A percentile compares a stretch with the other conserved stretches of the same genome.
These are phyloP conservation scores for Pichia insulana DNA, from an alignment of 805 yeast species.

Conservation along the genomic window DNA sequence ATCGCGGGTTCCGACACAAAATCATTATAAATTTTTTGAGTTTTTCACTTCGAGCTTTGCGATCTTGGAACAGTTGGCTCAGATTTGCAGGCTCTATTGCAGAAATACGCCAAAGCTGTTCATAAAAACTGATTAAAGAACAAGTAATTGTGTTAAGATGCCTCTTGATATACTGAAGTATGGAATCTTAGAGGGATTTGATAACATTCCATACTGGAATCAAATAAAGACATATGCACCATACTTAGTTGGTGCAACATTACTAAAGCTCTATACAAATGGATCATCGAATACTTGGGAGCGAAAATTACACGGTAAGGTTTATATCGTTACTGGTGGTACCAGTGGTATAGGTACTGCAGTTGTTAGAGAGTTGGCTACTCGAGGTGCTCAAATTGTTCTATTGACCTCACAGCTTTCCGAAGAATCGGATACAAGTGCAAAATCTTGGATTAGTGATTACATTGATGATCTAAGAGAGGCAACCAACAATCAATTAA, in stretches of 20 bases:
- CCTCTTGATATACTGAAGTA: slow-evolving; percentile 77
- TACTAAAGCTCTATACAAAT: slow-evolving; percentile 62
- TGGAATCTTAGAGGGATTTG: slow-evolving; percentile 62
- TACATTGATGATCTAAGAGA: slow-evolving; percentile 71
- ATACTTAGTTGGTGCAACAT: slow-evolving; percentile 33
- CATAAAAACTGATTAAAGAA: too few relatives aligned
- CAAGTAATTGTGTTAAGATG: slow-evolving; percentile 35
- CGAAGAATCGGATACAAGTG: slow-evolving; percentile 37
- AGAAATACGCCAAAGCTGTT: too few relatives aligned
- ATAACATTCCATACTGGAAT: slow-evolving; percentile 66
- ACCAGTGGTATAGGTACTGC: slow-evolving; percentile 85
- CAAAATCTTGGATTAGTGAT: slow-evolving; percentile 58
- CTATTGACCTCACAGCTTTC: slow-evolving; percentile 48
- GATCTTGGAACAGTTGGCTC: too few relatives aligned
- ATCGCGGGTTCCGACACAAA: too few relatives aligned
- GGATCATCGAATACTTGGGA: slow-evolving; percentile 89
- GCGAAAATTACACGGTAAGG: slow-evolving; percentile 85
- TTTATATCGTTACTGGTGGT: slow-evolving; percentile 81
- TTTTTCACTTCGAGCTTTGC: too few relatives aligned
- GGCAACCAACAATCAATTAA: slow-evolving; percentile 56
- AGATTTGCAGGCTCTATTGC: too few relatives aligned
- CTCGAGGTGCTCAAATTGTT: slow-evolving; percentile 78
- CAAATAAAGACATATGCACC: slow-evolving; percentile 54
- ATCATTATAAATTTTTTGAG: too few relatives aligned
- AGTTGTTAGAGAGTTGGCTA: slow-evolving; percentile 65